Conservation (phyloP, 1,139 yeast genomes). For the Saccharomycopsis phalli region DNA sequence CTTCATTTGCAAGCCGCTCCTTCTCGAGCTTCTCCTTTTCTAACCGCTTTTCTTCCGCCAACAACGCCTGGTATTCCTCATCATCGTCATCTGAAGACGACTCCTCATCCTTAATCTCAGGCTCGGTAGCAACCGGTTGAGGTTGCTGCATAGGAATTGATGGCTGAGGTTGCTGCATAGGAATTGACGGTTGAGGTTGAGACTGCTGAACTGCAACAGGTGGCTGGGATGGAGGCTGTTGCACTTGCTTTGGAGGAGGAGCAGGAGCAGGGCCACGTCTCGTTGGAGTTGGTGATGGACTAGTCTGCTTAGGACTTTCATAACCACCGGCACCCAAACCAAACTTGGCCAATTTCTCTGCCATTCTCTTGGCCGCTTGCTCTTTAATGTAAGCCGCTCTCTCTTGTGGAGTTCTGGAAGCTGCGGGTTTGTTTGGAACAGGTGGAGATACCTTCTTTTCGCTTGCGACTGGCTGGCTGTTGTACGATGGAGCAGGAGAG, state of each 20-base stretch:
- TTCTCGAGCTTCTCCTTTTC: slow-evolving; percentile 14
- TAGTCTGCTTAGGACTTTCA: slow-evolving; percentile 20
- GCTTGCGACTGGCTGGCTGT: slow-evolving; percentile 1
- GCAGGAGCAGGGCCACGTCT: slow-evolving; percentile 18
- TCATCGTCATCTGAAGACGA: slow-evolving; percentile 27
- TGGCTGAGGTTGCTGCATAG: slow-evolving; percentile 21
- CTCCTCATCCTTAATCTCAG: slow-evolving; percentile 11
- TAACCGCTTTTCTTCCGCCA: slow-evolving; percentile 19
- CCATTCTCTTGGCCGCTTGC: slow-evolving; percentile 86
- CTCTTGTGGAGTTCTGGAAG: slow-evolving; percentile 43
- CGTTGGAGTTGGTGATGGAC: slow-evolving; percentile 13
- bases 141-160: neutral
- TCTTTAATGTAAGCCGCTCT: slow-evolving; percentile 81
- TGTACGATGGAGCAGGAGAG: neutral
- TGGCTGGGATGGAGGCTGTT: slow-evolving; percentile 9
- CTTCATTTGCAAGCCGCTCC: slow-evolving; percentile 11
- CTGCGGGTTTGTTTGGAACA: slow-evolving; percentile 12
- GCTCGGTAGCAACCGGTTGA: neutral
- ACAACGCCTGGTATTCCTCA: slow-evolving; percentile 32
- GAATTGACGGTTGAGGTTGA: too few relatives aligned
- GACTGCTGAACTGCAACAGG: slow-evolving; percentile 19
- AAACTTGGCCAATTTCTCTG: slow-evolving; percentile 76
- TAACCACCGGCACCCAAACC: slow-evolving; percentile 43
- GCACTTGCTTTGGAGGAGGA: slow-evolving; percentile 19
- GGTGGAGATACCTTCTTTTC: slow-evolving; percentile 5